Evolutionary conservation across 129 eudicot species (phyloP), one percentile per base, ranked within the genome.

Genomic region (Solidago caesia): DNA sequence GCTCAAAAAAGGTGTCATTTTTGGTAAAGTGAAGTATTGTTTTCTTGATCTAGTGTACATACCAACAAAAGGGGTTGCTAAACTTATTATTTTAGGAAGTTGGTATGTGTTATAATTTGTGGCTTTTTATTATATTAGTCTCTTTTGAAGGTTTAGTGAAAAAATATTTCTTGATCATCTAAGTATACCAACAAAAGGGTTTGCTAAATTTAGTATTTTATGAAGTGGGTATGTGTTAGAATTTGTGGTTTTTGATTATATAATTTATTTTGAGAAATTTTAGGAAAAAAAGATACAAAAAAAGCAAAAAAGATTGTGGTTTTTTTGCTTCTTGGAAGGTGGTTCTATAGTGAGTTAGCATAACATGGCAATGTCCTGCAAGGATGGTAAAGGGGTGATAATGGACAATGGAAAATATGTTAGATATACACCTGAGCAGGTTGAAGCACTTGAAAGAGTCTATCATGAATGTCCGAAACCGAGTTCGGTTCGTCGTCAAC

Each of bases 391-490:
- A 33, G 83, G 79, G 15, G 83, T 10, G 78, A 72, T 79, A 3
- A 79, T 79, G 82, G 82, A 79, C 33, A 79, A 79, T 49, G 84
- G 82, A n/a, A 68, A 84, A 59, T 73, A 72, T 62, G 75, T 65
- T 62, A 53, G 75, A 12, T 78, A 83, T 63, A 78, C 86, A 48
- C 68, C 80, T 65, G 88, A 84, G 64, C 85, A 84, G 72, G 78
- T 77, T 73, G 77, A 77, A 74, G 85, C 81, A 14, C 83, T 84
- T 68, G 88, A 84, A 74, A 71, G 75, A 49, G 65, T 84, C 12
- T 84, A 74, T 70, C 80, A 52, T 33, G 88, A 77, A 10, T 81
- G 82, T 39, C 80, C 80, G 8, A 77, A 72, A 55, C 85, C 85
- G 13, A 84, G 72, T 57, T 46, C 76, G 63, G 72, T 68, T 53